Evolutionary conservation across 2,329 filamentous ascomycete species (phyloP).

Genomic region (Ophioceras dolichostomum): DNA sequence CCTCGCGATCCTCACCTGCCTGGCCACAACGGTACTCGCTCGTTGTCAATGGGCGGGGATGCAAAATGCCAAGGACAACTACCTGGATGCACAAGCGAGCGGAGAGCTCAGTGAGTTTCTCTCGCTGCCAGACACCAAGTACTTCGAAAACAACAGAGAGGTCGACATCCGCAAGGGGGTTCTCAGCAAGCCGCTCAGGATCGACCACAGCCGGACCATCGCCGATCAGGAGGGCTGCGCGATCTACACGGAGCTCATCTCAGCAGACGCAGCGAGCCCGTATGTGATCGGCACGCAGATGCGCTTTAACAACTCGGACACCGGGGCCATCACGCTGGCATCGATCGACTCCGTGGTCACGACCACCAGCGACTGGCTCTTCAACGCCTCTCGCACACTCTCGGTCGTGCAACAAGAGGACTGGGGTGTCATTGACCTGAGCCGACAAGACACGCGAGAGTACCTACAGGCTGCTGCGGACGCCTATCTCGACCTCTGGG

Average conservation of each 20-base stretch:
- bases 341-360: constrained; percentile 17
- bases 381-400: constrained; percentile 18
- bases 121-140: constrained; percentile 6
- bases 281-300: constrained; percentile 24
- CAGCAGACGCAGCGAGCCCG: constrained; percentile 16
- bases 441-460: constrained; percentile 11
- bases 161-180: constrained; percentile 11
- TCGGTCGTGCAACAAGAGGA: constrained; percentile 15
- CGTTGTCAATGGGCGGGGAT: background rate
- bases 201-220: constrained; percentile 20
- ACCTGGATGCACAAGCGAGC: background rate
- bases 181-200: constrained; percentile 14
- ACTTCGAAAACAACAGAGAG: constrained; percentile 11
- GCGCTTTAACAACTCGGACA: constrained; percentile 10
- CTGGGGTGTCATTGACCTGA: constrained; percentile 14
- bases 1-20: too few relatives aligned
- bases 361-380: constrained; percentile 18
- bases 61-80: background rate
- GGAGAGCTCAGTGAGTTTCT: background rate
- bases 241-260: constrained; percentile 27
- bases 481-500: constrained; percentile 22
- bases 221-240: constrained; percentile 20
- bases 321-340: constrained; percentile 1
- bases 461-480: constrained; percentile 15
- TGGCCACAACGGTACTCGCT: background rate